Evolutionary conservation across 176 grass and related monocot species (phyloP), one percentile per base, ranked within the genome.

Genomic region (Eleusine indica): DNA sequence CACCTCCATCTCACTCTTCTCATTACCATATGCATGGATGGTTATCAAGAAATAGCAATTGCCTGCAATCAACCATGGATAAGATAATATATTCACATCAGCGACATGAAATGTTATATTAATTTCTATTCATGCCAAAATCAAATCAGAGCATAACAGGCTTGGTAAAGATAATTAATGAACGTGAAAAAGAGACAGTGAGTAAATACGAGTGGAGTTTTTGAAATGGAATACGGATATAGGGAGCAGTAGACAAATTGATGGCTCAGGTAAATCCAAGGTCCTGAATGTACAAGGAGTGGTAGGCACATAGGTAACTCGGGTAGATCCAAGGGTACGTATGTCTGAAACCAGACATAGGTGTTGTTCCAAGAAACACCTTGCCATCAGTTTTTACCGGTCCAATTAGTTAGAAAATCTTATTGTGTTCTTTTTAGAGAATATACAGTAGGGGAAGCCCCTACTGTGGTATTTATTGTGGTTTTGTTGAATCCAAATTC

Each of bases 151-250:
- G 60, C n/a, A 77, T 12, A 47, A 18, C 0, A 1, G 41, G 16
- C 5, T 48, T 13, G 18, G 12, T 17, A 9, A 8, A 48, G 14
- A 64, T 48, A 48, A 19, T 77, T 18, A 77, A 46, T 25, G 57
- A 63, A 63, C 9, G 4, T 21, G 35, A 18, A 54, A 25, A 22
- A 30, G 14, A 41, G 49, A 70, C 68, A 70, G 40, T 38, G 1
- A 70, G 3, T 70, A 70, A 70, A 77, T 67, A 74, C 16, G 41
- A 57, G 51, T 35, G 43, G 25, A 75, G 25, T 75, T 86, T 80
- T 43, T 57, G 42, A 56, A 47, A 47, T 47, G 44, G 44, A 47
- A 47, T 47, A 10, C 8, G 10, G 44, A 46, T 46, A 46, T 38
- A 39, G 17, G 32, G 6, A 39, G 16, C 4, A 2, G 17, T 56